phyloP scores from a whole-genome alignment of 306 rosid genomes.

The Ceratonia siliqua region DNA sequence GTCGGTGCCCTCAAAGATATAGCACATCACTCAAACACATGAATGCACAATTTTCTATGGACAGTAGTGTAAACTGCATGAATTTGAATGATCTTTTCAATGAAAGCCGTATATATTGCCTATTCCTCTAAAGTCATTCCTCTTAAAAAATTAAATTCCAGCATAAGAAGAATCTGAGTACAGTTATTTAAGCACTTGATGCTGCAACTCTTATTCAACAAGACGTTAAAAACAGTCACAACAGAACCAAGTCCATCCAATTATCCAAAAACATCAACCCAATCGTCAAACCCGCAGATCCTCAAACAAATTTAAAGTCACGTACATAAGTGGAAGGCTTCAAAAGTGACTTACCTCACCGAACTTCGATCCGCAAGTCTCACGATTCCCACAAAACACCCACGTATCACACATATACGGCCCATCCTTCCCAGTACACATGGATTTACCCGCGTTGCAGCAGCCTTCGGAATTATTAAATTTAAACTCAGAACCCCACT shows the following conservation, averaged over 20 bases:
- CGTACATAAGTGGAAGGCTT: not conserved
- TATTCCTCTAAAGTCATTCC: not conserved
- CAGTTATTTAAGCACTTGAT: not conserved
- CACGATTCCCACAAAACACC: constrained; percentile 80
- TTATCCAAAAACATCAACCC: not conserved
- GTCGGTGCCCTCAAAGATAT: not conserved
- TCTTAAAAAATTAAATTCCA: constrained; percentile 29
- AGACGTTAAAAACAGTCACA: not conserved
- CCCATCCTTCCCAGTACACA: constrained; percentile 87
- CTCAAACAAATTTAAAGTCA: constrained; percentile 8
- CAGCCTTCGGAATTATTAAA: constrained; percentile 67
- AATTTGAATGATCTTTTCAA: not conserved
- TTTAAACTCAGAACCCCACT: constrained; percentile 92
- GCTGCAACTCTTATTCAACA: not conserved
- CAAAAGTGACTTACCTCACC: constrained; percentile 67
- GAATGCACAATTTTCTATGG: not conserved
- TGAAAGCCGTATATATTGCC: not conserved
- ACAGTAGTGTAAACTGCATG: not conserved
- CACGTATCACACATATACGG: constrained; percentile 90
- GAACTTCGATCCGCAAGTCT: constrained; percentile 74
- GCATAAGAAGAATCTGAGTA: not conserved
- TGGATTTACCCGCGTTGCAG: constrained; percentile 81
- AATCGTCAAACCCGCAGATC: constrained; percentile 17
- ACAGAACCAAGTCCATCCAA: not conserved
- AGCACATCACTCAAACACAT: not conserved